Base-by-base conservation (phyloP, 345 rosid species). In the Raphanus sativus region DNA sequence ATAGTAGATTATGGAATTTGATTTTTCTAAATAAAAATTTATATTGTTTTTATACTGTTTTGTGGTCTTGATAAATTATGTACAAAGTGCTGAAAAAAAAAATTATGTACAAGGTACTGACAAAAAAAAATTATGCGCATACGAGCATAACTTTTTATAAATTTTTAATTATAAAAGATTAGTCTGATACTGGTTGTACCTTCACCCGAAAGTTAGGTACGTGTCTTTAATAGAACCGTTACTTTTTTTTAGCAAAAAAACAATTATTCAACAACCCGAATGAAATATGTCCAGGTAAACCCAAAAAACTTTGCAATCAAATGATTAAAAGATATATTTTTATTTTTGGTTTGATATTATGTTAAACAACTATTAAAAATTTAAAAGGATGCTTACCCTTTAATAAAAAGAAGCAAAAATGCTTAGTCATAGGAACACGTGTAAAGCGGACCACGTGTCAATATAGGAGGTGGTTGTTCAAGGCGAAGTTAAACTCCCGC, bases 381-480 rank as follows among this genome's bases (percentile, higher is more conserved):
- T 58, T 59, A 26, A 59, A 59, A 13, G 5, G 42, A 62, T 32
- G 66, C 40, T 26, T 60, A 59, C 36, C 7, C 67, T 62, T 62
- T 6, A 56, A 33, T n/a, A 34, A 29, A 29, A 69, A 34, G 56
- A 6, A 25, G 4, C 56, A 30, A 67, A 69, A 63, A 17, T 77
- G 71, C 81, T 77, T 77, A 77, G 76, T 77, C 76, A 77, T 56
- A 56, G n/a, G 28, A 5, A 77, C 76, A 77, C 71, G 73, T 54
- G 63, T 48, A 10, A 32, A 69, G 2, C 2, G 17, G 73, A 33
- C 0, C 32, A 69, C 62, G 71, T 70, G 80, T 77, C 76, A 17
- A 36, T 2, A 55, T 0, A 13, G 3, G 16, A 77, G 69, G 59
- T 70, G 17, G n/a, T 64, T 33, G 50, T 54, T 70, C 5, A 77